Percentiles rank a stretch among this genome's conserved stretches.
These are phyloP conservation scores for Alternaria consortialis DNA, from an alignment of 2,329 filamentous ascomycete genomes.

Conservation along the genomic window DNA sequence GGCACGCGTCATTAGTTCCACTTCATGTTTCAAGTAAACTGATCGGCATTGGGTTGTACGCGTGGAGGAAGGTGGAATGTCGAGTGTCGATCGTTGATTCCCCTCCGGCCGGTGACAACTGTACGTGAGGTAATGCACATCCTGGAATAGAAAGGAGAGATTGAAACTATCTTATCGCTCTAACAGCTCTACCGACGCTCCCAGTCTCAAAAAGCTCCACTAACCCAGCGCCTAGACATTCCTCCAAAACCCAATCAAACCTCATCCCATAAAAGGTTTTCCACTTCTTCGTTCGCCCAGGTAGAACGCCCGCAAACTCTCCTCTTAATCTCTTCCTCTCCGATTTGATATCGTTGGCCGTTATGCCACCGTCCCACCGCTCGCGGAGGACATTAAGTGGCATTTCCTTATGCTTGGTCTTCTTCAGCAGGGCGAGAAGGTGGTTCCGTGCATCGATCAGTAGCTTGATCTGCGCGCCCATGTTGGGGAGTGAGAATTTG, in stretches of 20 bases:
- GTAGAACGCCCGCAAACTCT: slow-evolving; percentile 65
- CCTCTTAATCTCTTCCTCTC: slow-evolving; percentile 63
- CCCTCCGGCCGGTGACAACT: background rate
- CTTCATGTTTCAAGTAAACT: background rate
- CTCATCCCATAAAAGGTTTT: slow-evolving; percentile 72
- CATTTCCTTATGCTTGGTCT: slow-evolving; percentile 68
- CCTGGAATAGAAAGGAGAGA: background rate
- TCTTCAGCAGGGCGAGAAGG: slow-evolving; percentile 67
- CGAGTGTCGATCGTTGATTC: background rate
- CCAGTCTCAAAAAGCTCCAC: slow-evolving; percentile 79
- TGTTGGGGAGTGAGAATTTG: slow-evolving; percentile 70
- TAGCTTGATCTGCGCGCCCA: slow-evolving; percentile 73
- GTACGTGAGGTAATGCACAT: background rate
- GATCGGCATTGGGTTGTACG: slow-evolving; percentile 1
- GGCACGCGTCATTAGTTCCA: background rate
- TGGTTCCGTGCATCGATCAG: slow-evolving; percentile 69
- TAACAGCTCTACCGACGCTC: slow-evolving; percentile 73
- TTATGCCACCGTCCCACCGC: slow-evolving; percentile 75
- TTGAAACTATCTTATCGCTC: slow-evolving; percentile 19
- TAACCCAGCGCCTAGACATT: slow-evolving; percentile 74
- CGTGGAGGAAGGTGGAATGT: background rate
- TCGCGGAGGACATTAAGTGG: slow-evolving; percentile 70
- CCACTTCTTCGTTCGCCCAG: slow-evolving; percentile 74
- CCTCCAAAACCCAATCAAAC: slow-evolving; percentile 76
- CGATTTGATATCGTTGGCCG: slow-evolving; percentile 56